phyloP scores from a whole-genome alignment of 305 asterid genomes.

The Striga hermonthica region DNA sequence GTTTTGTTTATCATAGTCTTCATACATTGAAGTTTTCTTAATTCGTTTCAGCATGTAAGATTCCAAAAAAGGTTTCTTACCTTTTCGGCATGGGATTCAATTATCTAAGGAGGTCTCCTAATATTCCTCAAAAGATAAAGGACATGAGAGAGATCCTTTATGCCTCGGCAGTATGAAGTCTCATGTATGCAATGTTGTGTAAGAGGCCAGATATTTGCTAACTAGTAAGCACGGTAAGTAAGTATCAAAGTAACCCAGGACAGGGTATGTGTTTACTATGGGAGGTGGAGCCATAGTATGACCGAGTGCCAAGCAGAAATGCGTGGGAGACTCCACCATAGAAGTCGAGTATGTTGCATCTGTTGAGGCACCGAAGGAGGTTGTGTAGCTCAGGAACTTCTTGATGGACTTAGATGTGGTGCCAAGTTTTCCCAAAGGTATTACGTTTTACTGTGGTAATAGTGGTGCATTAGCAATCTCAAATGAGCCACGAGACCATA shows the following conservation, averaged over 20 bases:
- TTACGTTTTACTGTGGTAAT: too few species aligned
- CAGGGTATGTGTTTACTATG: not conserved
- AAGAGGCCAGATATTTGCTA: not conserved
- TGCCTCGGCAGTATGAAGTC: too few species aligned
- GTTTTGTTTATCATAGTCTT: not conserved
- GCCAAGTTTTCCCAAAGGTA: not conserved
- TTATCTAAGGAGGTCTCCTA: not conserved
- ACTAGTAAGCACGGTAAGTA: not conserved
- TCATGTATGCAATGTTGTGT: too few species aligned
- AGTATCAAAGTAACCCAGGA: too few species aligned
- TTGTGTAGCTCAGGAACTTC: not conserved
- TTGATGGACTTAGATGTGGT: not conserved
- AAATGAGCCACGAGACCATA: too few species aligned
- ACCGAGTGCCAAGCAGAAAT: not conserved
- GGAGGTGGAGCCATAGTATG: not conserved
- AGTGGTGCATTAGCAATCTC: too few species aligned
- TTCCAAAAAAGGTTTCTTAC: not conserved
- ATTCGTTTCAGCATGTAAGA: not conserved
- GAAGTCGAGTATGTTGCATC: not conserved
- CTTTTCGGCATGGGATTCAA: not conserved
- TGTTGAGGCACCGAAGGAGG: not conserved
- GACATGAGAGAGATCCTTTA: not conserved
- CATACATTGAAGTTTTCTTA: not conserved
- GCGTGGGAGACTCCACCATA: not conserved
- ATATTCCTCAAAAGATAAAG: not conserved